Conservation (phyloP, 306 rosid species). For the Abrus pulchellus region DNA sequence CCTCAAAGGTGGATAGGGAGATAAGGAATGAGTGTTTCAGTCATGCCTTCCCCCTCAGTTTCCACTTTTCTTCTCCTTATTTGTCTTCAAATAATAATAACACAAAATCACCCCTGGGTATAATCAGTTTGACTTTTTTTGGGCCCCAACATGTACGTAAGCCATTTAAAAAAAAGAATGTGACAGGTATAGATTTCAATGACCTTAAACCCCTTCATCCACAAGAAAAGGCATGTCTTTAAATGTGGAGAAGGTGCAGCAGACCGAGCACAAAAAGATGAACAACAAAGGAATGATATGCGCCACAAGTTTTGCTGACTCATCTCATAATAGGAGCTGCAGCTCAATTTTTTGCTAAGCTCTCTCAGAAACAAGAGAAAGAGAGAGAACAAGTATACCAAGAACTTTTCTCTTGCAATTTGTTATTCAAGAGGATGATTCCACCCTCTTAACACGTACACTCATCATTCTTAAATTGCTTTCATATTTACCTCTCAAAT, state of each 20-base stretch:
- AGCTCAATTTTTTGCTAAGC: not conserved
- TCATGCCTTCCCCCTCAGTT: conserved; percentile 5
- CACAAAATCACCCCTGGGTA: conserved; percentile 2
- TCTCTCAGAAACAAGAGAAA: conserved; percentile 3
- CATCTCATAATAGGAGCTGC: not conserved
- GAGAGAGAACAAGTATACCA: conserved; percentile 15
- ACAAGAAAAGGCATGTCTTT: not conserved
- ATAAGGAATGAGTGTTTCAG: not conserved
- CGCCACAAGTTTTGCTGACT: not conserved
- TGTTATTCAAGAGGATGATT: conserved; percentile 37
- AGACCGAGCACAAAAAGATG: not conserved
- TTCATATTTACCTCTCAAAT: conserved; percentile 8
- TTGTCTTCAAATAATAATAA: conserved; percentile 19
- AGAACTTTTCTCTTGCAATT: conserved; percentile 15
- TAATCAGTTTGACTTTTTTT: conserved; percentile 3
- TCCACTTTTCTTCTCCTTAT: not conserved
- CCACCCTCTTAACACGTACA: conserved; percentile 15
- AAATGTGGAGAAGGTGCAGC: not conserved
- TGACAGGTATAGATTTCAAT: conserved; percentile 7
- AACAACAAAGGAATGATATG: not conserved
- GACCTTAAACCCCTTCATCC: conserved; percentile 12
- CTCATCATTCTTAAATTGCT: conserved; percentile 1
- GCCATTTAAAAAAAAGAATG: conserved; percentile 9
- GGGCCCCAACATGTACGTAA: not conserved
- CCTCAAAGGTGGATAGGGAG: not conserved